Evolutionary conservation across 345 rosid genomes (phyloP).

Genomic region (Gossypium longicalyx): DNA sequence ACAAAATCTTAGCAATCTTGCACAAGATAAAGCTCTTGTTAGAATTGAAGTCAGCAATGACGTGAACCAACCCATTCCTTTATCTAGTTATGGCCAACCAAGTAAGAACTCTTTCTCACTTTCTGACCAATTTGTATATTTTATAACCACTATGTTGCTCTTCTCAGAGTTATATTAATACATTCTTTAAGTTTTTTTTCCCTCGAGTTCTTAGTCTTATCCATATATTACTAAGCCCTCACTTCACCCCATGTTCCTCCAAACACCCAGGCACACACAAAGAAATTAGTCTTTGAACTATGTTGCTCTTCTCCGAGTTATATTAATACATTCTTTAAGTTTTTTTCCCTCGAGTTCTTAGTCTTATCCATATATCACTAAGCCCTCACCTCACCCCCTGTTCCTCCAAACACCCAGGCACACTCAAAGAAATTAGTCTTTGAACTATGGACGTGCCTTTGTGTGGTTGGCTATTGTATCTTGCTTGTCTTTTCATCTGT

Average conservation of each 20-base stretch:
- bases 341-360: background rate
- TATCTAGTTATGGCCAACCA: conserved; percentile 39
- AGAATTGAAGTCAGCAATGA: conserved; percentile 41
- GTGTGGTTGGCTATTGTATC: background rate
- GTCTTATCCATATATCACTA: background rate
- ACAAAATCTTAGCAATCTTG: conserved; percentile 48
- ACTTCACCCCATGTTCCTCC: background rate
- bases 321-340: background rate
- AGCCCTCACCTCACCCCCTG: background rate
- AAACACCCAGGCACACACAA: background rate
- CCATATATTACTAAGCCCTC: background rate
- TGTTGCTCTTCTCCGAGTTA: no score
- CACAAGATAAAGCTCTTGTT: conserved; percentile 47
- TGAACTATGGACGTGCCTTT: background rate
- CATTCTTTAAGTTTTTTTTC: background rate
- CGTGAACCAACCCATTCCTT: conserved; percentile 39
- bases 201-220: background rate
- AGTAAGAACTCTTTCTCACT: conserved; percentile 32
- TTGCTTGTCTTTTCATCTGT: background rate
- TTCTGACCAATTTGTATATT: background rate
- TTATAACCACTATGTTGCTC: background rate
- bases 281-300: background rate
- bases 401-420: background rate
- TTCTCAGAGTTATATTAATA: background rate
- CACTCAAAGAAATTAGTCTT: background rate